A percentile compares a stretch with the other conserved stretches of the same genome.
Evolutionary conservation across 352 stramenopile genomes (phyloP).

Genomic region (Pythium oligandrum): DNA sequence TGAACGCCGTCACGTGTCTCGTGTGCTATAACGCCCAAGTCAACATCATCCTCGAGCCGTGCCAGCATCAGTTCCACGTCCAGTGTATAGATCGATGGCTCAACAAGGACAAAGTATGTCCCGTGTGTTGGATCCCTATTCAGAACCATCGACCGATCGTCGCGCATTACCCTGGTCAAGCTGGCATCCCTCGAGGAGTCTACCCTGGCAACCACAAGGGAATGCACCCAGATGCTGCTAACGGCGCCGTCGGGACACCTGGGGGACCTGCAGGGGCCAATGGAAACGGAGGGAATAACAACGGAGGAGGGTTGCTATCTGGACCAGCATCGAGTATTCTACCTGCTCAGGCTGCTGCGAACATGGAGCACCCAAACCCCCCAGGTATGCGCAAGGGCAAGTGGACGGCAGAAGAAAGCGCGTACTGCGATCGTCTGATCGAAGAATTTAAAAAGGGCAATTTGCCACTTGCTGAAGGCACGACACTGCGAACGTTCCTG

Average conservation of each 20-base stretch:
- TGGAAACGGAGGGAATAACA: neutral
- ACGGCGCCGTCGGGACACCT: neutral
- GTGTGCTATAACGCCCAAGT: conserved; percentile 44
- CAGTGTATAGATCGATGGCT: conserved; percentile 68
- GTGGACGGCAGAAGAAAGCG: conserved; percentile 96
- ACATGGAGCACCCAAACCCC: conserved; percentile 24
- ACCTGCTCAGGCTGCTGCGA: conserved; percentile 19
- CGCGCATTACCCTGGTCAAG: conserved; percentile 9
- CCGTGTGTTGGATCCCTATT: conserved; percentile 67
- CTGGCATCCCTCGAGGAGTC: neutral
- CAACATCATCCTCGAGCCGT: conserved; percentile 58
- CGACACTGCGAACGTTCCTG: conserved; percentile 96
- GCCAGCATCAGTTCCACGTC: conserved; percentile 76
- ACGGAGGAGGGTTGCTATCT: conserved; percentile 12
- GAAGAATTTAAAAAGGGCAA: conserved; percentile 98
- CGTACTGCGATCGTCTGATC: conserved; percentile 95
- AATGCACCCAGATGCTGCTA: neutral
- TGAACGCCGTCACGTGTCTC: conserved; percentile 30
- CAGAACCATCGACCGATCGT: conserved; percentile 53
- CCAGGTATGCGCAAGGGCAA: conserved; percentile 90
- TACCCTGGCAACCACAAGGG: neutral
- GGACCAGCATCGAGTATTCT: conserved; percentile 20
- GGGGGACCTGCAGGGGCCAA: too few relatives aligned
- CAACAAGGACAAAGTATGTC: conserved; percentile 74
- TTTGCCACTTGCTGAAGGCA: conserved; percentile 95